Evolutionary conservation across 495 filamentous ascomycete species (phyloP).

Genomic region (Penicillium alfredii): DNA sequence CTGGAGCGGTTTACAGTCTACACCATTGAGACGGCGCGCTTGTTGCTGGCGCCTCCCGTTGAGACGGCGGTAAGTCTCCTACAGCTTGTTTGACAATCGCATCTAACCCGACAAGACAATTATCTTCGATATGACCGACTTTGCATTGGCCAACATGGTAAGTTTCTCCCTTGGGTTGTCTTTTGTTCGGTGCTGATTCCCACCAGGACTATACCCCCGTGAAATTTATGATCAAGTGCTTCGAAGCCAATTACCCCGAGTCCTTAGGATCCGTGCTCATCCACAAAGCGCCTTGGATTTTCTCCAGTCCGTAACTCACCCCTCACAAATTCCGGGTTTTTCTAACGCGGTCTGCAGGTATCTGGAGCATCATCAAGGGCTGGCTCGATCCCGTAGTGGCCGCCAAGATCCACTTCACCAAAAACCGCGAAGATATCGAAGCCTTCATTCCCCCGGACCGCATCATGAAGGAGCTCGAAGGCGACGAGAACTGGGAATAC

Average conservation of each 20-base stretch:
- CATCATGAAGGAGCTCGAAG: conserved; percentile 74
- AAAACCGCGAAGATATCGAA: conserved; percentile 70
- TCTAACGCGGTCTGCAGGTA: conserved; percentile 41
- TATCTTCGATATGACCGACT: conserved; percentile 92
- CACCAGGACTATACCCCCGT: conserved; percentile 85
- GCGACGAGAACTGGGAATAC: conserved; percentile 77
- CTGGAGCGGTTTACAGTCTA: conserved; percentile 90
- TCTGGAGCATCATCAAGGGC: conserved; percentile 86
- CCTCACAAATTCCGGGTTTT: not conserved
- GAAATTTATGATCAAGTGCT: conserved; percentile 99
- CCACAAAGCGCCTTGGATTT: conserved; percentile 95
- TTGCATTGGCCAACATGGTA: conserved; percentile 93
- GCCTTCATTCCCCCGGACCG: conserved; percentile 64
- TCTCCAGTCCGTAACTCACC: conserved; percentile 60
- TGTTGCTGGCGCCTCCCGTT: conserved; percentile 70
- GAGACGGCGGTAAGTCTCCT: conserved; percentile 77
- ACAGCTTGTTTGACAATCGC: not conserved
- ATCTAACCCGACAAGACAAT: conserved; percentile 53
- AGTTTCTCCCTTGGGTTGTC: conserved; percentile 7
- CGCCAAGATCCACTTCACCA: conserved; percentile 90
- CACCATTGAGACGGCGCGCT: conserved; percentile 84
- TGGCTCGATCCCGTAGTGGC: conserved; percentile 98
- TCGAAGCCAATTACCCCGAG: conserved; percentile 98
- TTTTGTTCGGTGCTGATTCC: not conserved
- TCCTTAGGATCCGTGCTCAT: conserved; percentile 87